Evolutionary conservation across 371 early-diverging fungal species (phyloP).

Genomic region (Rhizomucor pusillus): DNA sequence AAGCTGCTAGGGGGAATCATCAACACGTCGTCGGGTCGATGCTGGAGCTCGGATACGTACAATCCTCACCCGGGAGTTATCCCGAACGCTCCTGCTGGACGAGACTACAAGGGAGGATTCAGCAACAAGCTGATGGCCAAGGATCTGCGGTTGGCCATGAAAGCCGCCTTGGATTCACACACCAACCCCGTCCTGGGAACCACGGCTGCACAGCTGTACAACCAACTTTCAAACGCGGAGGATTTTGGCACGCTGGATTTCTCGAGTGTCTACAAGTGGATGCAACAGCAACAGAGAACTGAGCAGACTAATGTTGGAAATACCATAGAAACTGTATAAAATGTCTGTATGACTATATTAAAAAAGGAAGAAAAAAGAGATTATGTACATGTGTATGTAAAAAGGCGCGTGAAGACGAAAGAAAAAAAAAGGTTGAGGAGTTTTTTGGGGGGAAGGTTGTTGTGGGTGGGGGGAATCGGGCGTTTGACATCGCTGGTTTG

Average conservation of each 20-base stretch:
- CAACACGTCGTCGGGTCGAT: conserved; percentile 87
- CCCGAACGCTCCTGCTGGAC: conserved; percentile 79
- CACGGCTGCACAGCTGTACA: conserved; percentile 79
- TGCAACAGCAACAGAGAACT: conserved; percentile 3
- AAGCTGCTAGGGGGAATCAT: conserved; percentile 79
- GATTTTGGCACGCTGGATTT: conserved; percentile 70
- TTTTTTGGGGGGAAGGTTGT: too few species aligned
- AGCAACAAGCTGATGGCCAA: conserved; percentile 89
- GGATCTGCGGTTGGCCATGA: conserved; percentile 88
- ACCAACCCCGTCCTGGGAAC: conserved; percentile 73
- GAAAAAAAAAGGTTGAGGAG: too few species aligned
- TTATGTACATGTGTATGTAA: background rate
- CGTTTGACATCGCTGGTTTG: background rate
- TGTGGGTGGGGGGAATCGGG: too few species aligned
- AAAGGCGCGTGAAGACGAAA: background rate
- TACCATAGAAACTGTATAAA: background rate
- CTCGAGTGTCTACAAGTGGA: conserved; percentile 68
- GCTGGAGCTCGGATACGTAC: conserved; percentile 91
- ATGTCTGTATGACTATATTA: background rate
- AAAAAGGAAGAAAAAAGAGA: background rate
- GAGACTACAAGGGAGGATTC: conserved; percentile 91
- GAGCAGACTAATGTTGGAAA: too few species aligned
- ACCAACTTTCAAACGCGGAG: conserved; percentile 53
- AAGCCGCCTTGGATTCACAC: conserved; percentile 82
- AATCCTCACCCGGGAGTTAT: conserved; percentile 91